phyloP scores from a whole-genome alignment of 2,329 filamentous ascomycete genomes.

The Paecilomyces dactylethromorphus region DNA sequence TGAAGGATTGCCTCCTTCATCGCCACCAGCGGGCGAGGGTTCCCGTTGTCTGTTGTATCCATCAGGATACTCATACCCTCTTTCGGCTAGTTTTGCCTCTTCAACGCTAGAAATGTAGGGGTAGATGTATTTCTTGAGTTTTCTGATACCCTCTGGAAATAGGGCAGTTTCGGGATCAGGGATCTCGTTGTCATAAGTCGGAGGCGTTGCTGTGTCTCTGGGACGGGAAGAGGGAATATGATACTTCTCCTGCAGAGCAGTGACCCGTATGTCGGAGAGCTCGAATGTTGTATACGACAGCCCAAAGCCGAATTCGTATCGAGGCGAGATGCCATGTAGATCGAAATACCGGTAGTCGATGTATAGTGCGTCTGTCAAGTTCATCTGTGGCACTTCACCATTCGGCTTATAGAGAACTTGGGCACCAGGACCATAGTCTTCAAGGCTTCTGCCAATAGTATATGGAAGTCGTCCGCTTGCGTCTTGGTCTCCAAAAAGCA shows the following conservation, averaged over 20 bases:
- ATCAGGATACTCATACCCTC: constrained; percentile 45
- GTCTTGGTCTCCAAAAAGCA: constrained; percentile 72
- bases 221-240: constrained; percentile 39
- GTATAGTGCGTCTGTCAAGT: constrained; percentile 76
- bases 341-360: constrained; percentile 90
- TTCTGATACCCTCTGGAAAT: constrained; percentile 56
- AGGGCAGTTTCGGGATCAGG: constrained; percentile 52
- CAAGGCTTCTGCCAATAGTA: constrained; percentile 67
- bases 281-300: constrained; percentile 73
- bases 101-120: constrained; percentile 56
- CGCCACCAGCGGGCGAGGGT: constrained; percentile 61
- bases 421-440: constrained; percentile 69
- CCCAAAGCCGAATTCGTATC: constrained; percentile 81
- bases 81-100: constrained; percentile 35
- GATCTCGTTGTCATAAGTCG: constrained; percentile 49
- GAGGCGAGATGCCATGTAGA: constrained; percentile 64
- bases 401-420: constrained; percentile 65
- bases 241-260: constrained; percentile 43
- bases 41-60: constrained; percentile 48
- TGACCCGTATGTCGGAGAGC: constrained; percentile 49
- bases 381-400: constrained; percentile 67
- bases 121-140: constrained; percentile 64
- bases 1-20: constrained; percentile 44
- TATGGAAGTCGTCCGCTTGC: constrained; percentile 81
- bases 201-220: constrained; percentile 39